Percentiles rank a stretch among this genome's conserved stretches.
These are phyloP conservation scores for Amanita polypyramis DNA, from an alignment of 768 basidiomycete genomes.

Conservation along the genomic window DNA sequence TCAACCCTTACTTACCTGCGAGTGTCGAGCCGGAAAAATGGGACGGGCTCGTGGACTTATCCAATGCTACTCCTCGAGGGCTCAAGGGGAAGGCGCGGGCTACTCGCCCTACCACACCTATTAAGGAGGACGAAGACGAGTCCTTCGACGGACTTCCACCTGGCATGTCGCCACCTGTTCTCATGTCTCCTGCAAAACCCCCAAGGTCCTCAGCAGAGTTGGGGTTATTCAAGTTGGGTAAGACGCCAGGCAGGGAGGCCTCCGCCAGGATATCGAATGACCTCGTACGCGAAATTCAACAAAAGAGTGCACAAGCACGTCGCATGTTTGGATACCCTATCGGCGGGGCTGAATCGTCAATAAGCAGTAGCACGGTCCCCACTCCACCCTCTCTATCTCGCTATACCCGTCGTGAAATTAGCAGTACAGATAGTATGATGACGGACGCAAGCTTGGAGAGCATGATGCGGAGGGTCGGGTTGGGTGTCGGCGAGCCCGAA, in stretches of 20 bases:
- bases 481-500: conserved; percentile 19
- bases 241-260: conserved; percentile 66
- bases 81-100: conserved; percentile 13
- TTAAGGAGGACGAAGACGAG: conserved; percentile 31
- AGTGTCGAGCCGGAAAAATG: conserved; percentile 42
- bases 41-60: conserved; percentile 69
- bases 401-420: conserved; percentile 39
- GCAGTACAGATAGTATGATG: conserved; percentile 35
- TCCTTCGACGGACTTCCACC: conserved; percentile 43
- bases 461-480: conserved; percentile 55
- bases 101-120: conserved; percentile 14
- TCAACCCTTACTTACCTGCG: conserved; percentile 53
- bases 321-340: conserved; percentile 17
- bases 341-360: conserved; percentile 42
- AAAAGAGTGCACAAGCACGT: conserved; percentile 20
- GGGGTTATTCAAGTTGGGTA: conserved; percentile 34
- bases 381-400: conserved; percentile 63
- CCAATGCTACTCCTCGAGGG: conserved; percentile 42
- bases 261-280: conserved; percentile 58
- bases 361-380: conserved; percentile 49
- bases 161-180: conserved; percentile 47
- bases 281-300: conserved; percentile 46
- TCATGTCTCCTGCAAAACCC: conserved; percentile 47
- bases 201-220: conserved; percentile 37
- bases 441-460: conserved; percentile 55